These are phyloP conservation scores for Rhododendron simsii DNA, from an alignment of 148 eudicot genomes.

Conservation along the genomic window DNA sequence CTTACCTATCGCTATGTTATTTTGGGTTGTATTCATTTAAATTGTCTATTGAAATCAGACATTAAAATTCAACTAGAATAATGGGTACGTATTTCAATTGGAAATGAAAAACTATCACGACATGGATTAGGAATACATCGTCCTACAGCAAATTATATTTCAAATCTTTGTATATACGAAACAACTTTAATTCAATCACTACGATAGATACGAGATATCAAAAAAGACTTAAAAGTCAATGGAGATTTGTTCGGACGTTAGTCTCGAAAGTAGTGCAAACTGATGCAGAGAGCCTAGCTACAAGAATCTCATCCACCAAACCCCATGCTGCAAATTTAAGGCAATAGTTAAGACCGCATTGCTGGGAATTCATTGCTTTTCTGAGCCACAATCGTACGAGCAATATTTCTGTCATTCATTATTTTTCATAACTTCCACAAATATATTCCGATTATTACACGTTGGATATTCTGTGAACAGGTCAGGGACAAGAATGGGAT, in stretches of 20 bases:
- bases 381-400: neutral
- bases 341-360: too few relatives aligned
- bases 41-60: neutral
- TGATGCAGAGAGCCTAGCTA: neutral
- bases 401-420: neutral
- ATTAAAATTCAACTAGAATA: too few relatives aligned
- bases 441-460: neutral
- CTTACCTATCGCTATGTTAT: neutral
- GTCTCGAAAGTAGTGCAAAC: neutral
- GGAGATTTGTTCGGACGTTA: neutral
- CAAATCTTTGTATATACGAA: neutral
- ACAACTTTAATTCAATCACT: neutral
- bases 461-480: constrained; percentile 23
- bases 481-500: constrained; percentile 46
- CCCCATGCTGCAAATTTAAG: neutral
- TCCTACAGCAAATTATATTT: neutral
- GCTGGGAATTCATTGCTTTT: neutral
- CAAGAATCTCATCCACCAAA: neutral
- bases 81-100: too few relatives aligned
- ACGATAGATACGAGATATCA: neutral
- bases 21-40: neutral
- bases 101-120: neutral
- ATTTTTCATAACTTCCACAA: neutral
- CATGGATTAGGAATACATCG: neutral
- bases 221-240: neutral